Conservation (phyloP, 768 basidiomycete species). For the Brasilioporus rufonigricans region DNA sequence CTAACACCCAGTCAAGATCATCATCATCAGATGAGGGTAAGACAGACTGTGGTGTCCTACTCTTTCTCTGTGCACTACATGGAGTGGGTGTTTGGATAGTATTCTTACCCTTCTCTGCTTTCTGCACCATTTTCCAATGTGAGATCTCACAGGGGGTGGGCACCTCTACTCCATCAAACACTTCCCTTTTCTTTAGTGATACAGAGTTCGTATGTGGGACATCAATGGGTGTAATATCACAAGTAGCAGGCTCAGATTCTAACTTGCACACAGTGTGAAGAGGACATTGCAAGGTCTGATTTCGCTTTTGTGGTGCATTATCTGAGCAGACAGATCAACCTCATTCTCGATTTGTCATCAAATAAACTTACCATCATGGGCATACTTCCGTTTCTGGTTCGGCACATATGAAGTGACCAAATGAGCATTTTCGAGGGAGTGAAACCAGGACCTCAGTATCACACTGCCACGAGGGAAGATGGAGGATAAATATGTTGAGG, state of each 20-base stretch:
- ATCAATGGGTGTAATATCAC: slow-evolving; percentile 18
- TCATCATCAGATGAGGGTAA: slow-evolving; percentile 11
- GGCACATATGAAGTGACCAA: not conserved
- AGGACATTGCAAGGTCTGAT: slow-evolving; percentile 9
- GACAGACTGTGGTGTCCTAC: not conserved
- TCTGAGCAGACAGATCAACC: slow-evolving; percentile 16
- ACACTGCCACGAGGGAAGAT: not conserved
- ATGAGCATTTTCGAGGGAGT: not conserved
- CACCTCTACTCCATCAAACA: slow-evolving; percentile 32
- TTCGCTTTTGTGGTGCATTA: slow-evolving; percentile 22
- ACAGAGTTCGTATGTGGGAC: slow-evolving; percentile 23
- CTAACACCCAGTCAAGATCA: slow-evolving; percentile 36
- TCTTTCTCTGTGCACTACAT: not conserved
- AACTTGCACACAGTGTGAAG: slow-evolving; percentile 16
- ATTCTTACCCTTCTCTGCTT: not conserved
- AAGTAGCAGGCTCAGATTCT: slow-evolving; percentile 30
- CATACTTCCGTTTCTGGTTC: slow-evolving; percentile 12
- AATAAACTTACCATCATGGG: slow-evolving; percentile 6
- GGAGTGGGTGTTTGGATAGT: not conserved
- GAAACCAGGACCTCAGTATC: not conserved
- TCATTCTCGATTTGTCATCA: not conserved
- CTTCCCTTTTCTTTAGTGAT: slow-evolving; percentile 18
- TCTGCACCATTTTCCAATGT: slow-evolving; percentile 5
- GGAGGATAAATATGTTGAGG: not conserved
- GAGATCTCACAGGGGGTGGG: slow-evolving; percentile 21